These are phyloP conservation scores for Saccharomyces hybrid DNA, from an alignment of 1,139 yeast genomes.

Conservation along the genomic window DNA sequence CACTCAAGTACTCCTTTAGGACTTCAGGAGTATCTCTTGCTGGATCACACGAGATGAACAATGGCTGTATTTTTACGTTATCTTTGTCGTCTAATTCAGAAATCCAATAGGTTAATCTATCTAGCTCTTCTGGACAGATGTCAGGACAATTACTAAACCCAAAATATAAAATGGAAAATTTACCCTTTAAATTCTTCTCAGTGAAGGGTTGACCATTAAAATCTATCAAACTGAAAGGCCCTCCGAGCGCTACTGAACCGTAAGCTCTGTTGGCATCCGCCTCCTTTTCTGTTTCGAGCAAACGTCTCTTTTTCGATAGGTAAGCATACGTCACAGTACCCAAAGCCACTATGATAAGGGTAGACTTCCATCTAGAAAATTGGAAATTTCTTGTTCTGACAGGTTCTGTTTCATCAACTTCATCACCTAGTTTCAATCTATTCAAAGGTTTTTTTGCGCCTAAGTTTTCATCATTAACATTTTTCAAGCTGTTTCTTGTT, in stretches of 20 bases:
- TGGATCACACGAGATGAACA: conserved; percentile 94
- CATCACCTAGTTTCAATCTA: neutral
- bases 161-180: conserved; percentile 75
- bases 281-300: conserved; percentile 58
- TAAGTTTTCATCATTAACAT: neutral
- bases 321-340: conserved; percentile 9
- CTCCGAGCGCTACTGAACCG: conserved; percentile 90
- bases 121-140: conserved; percentile 95
- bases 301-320: conserved; percentile 10
- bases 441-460: neutral
- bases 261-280: conserved; percentile 78
- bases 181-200: conserved; percentile 64
- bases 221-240: conserved; percentile 70
- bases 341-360: neutral
- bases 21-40: conserved; percentile 86
- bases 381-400: neutral
- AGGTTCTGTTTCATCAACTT: neutral
- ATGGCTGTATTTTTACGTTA: conserved; percentile 61
- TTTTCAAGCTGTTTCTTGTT: neutral
- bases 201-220: conserved; percentile 67
- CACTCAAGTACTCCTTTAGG: conserved; percentile 65
- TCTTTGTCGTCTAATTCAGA: conserved; percentile 53
- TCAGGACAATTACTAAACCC: conserved; percentile 98
- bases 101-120: conserved; percentile 76
- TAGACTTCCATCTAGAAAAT: conserved; percentile 8